These are phyloP conservation scores for Mucor velutinosus DNA, from an alignment of 371 early-diverging fungal species.

Conservation along the genomic window DNA sequence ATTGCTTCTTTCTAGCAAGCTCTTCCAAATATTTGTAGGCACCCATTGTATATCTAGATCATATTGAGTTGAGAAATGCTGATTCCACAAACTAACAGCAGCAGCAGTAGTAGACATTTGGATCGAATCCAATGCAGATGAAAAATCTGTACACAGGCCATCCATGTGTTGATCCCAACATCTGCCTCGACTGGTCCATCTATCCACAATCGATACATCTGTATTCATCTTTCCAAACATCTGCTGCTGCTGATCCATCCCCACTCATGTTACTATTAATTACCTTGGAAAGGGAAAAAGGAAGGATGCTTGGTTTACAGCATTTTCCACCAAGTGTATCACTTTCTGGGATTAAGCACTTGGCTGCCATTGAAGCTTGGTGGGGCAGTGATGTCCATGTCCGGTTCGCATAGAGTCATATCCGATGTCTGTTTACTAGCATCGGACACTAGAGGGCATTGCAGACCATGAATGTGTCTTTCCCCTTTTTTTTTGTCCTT, in stretches of 20 bases:
- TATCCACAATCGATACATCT: background rate
- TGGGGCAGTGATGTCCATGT: background rate
- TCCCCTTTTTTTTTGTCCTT: background rate
- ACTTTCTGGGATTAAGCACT: background rate
- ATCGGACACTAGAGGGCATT: background rate
- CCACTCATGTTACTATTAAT: background rate
- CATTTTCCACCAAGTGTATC: slow-evolving; percentile 10
- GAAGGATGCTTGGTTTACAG: slow-evolving; percentile 21
- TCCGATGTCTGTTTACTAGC: background rate
- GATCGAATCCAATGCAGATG: background rate
- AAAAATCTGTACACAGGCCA: background rate
- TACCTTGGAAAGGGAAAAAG: slow-evolving; percentile 37
- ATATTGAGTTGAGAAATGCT: background rate
- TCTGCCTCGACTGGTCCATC: background rate
- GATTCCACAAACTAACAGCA: background rate
- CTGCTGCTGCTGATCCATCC: background rate
- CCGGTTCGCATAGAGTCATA: background rate
- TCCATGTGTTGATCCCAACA: background rate
- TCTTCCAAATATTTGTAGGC: slow-evolving; percentile 98
- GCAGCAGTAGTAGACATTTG: background rate
- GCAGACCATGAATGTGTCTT: background rate
- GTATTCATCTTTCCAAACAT: background rate
- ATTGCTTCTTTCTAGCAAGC: slow-evolving; percentile 98
- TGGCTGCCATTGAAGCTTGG: slow-evolving; percentile 1
- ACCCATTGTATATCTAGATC: slow-evolving; percentile 24